Evolutionary conservation across 495 filamentous ascomycete species (phyloP), one percentile per base, ranked within the genome.

Genomic region (Lophiostoma macrostomum): DNA sequence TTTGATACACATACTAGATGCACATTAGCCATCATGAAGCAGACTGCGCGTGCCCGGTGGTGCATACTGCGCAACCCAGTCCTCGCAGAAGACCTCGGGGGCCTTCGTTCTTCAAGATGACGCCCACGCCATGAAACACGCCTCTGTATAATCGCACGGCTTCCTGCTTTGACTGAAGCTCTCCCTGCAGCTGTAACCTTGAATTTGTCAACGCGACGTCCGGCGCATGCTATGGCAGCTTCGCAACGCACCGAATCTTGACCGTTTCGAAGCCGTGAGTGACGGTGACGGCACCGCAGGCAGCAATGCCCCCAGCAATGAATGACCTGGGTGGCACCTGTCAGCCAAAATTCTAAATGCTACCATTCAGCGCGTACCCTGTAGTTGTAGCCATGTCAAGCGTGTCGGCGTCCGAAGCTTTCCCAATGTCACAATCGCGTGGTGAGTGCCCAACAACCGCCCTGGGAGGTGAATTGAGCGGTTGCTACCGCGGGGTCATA

Each of bases 251-350:
- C 87, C 91, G 88, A 67, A 97, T 99, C 81, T 99, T 99, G 51
- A 97, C 90, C 5, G 93, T 97, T 73, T 99, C 93, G 74, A 97
- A 96, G 53, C 90, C 88, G 70, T 99, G 93, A 31, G 93, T 99
- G 38, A 94, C 91, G 3, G 93, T 97, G 43, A 99, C 94, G 45
- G 93, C 93, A 58, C 93, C 93, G 72, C 90, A 96, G 45, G 94
- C 93, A 60, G 93, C 93, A 66, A 97, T 87, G 55, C 93, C 93
- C 68, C 93, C 93, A 22, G 93, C 90, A 58, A 97, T 78, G 77
- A 99, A 99, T 8, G 81, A 79, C 35, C 81, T 83, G 29, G 7
- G 11, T 32, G 12, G n/a, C 8, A 13, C 19, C 27, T 18, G 34
- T 50, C 47, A 42, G 38, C 19, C 13, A 23, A 14, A 7, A 19